A percentile compares a stretch with the other conserved stretches of the same genome.
Evolutionary conservation across 352 stramenopile genomes (phyloP).

Genomic region (Detonula confervacea): DNA sequence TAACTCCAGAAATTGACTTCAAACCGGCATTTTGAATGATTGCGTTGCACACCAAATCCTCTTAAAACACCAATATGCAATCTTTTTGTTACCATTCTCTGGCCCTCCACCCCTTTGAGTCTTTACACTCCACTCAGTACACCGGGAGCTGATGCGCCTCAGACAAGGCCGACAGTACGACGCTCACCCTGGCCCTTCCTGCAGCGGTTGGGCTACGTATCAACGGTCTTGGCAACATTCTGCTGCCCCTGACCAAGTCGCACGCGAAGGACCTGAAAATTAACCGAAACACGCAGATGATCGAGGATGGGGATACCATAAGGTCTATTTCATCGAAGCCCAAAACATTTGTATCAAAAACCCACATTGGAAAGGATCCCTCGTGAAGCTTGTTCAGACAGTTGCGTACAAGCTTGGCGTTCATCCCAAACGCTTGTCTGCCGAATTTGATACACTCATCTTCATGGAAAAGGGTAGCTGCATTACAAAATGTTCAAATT

Average conservation of each 20-base stretch:
- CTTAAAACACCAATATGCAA: not conserved
- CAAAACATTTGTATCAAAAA: constrained; percentile 19
- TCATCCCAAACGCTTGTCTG: constrained; percentile 1
- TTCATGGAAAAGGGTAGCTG: constrained; percentile 27
- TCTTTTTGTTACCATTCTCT: constrained; percentile 4
- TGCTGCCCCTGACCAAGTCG: constrained; percentile 7
- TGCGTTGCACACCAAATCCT: not conserved
- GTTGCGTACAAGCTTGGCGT: constrained; percentile 24
- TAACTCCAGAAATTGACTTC: not conserved
- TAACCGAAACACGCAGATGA: constrained; percentile 5
- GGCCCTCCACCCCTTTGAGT: constrained; percentile 3
- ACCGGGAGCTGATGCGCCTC: not conserved
- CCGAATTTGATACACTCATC: constrained; percentile 24
- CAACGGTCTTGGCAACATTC: constrained; percentile 9
- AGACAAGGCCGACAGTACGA: constrained; percentile 15
- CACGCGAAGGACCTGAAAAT: constrained; percentile 15
- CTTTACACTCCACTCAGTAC: not conserved
- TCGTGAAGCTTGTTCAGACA: constrained; percentile 4
- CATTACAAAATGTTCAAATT: constrained; percentile 16
- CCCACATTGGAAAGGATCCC: constrained; percentile 11
- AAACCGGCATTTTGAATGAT: not conserved
- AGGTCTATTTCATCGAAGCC: constrained; percentile 12
- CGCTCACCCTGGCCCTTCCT: constrained; percentile 6
- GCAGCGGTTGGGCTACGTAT: constrained; percentile 2
- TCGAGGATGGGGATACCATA: constrained; percentile 19